Evolutionary conservation across 495 filamentous ascomycete species (phyloP).

Genomic region (Mytilinidion resinicola): DNA sequence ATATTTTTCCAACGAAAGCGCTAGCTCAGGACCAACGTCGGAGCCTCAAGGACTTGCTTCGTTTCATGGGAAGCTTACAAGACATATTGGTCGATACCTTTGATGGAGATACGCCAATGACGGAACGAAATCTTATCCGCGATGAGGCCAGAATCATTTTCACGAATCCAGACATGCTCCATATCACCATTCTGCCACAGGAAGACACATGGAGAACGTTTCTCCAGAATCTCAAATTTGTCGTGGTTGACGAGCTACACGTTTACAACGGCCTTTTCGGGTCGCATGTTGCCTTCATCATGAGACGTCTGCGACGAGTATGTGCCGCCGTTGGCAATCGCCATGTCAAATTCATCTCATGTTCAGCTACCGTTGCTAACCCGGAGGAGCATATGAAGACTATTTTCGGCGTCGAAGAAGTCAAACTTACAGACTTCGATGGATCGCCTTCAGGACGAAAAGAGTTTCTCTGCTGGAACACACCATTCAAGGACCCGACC

Average conservation of each 20-base stretch:
- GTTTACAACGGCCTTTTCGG: slow-evolving; percentile 96
- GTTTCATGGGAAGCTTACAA: slow-evolving; percentile 71
- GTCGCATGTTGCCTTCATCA: slow-evolving; percentile 88
- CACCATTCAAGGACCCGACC: slow-evolving; percentile 82
- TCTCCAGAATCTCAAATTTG: slow-evolving; percentile 80
- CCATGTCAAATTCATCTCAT: slow-evolving; percentile 88
- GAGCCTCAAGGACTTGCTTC: slow-evolving; percentile 76
- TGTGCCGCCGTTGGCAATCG: slow-evolving; percentile 89
- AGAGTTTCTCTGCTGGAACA: slow-evolving; percentile 97
- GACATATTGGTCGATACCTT: slow-evolving; percentile 82
- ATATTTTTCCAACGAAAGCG: slow-evolving; percentile 97
- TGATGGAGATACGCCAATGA: slow-evolving; percentile 88
- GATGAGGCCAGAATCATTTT: slow-evolving; percentile 93
- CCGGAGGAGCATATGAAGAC: slow-evolving; percentile 86
- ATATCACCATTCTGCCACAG: slow-evolving; percentile 87
- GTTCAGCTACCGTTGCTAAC: slow-evolving; percentile 95
- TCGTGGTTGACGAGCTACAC: slow-evolving; percentile 77
- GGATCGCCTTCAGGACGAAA: slow-evolving; percentile 91
- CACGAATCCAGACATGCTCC: slow-evolving; percentile 98
- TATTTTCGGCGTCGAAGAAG: slow-evolving; percentile 80
- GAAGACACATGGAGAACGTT: slow-evolving; percentile 87
- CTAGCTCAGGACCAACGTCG: slow-evolving; percentile 91
- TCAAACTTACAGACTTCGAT: slow-evolving; percentile 79
- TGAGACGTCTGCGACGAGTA: slow-evolving; percentile 81
- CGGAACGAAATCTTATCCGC: slow-evolving; percentile 67